A percentile compares a stretch with the other conserved stretches of the same genome.
Conservation (phyloP, 169 alveolate species). For the Plasmodium cynomolgi region DNA sequence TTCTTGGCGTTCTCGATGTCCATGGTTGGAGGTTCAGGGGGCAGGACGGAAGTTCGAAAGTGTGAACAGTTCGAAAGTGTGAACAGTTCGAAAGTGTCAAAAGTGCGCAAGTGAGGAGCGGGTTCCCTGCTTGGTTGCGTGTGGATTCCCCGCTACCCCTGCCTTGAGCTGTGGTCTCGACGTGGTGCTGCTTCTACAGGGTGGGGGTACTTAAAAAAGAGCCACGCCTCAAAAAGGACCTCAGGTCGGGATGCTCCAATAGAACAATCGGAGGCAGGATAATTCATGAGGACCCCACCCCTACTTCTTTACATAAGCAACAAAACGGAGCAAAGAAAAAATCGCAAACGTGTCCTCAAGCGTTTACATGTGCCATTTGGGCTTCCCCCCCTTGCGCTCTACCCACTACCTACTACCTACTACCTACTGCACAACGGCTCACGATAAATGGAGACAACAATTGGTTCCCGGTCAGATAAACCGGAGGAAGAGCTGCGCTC, state of each 20-base stretch:
- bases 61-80: too few species aligned
- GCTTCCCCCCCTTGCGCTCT: neutral
- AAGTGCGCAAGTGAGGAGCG: too few species aligned
- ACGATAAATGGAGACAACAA: neutral
- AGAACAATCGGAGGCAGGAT: neutral
- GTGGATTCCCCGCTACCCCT: too few species aligned
- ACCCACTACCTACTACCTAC: too few species aligned
- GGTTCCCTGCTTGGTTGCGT: neutral
- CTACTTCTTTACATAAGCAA: too few species aligned
- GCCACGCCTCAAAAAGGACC: neutral
- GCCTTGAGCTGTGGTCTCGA: neutral
- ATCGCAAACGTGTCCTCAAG: neutral
- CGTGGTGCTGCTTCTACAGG: neutral
- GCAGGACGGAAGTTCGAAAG: neutral
- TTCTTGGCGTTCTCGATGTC: slow-evolving; percentile 62
- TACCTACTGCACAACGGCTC: neutral
- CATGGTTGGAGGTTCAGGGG: neutral
- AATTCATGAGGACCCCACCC: too few species aligned
- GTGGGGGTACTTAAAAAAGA: neutral
- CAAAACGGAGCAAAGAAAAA: too few species aligned
- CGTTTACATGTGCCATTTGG: neutral
- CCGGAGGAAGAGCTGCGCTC: neutral
- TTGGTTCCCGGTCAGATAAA: neutral
- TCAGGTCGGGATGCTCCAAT: neutral
- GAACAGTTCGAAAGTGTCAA: too few species aligned